Base-by-base conservation (phyloP, 352 stramenopile species). In the Peronospora destructor region DNA sequence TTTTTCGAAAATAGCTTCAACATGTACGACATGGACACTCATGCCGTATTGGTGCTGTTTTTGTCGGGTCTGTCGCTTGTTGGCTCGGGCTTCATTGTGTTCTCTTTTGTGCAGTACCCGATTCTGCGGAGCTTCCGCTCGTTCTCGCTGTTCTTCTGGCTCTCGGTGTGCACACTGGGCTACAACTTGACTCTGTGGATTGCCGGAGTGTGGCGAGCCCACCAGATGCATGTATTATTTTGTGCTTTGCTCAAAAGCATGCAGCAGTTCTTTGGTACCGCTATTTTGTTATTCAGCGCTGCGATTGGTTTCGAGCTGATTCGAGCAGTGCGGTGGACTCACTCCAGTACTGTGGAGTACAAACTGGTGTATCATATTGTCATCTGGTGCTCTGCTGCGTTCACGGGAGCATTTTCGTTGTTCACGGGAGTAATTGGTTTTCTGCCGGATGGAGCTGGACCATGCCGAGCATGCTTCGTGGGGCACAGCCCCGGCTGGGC, bases 1-100 rank as follows among this genome's bases (percentile, higher is more conserved):
- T 71, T 82, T 34, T 72, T 81, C 37, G 71, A 73, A 51, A 77
- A 70, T 52, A 85, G 72, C 39, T 74, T 90, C 38, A 76, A 84
- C 44, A 71, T 89, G 49, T 83, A 79, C 63, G 65, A 79, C 52
- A 83, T 84, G 68, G 75, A 90, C 26, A 73, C 76, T 2, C 76
- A 90, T 59, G 74, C 76, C 13, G 76, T 90, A 26, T 38, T 90
- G 14, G 67, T 86, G 44, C 61, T 90, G 16, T 90, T 90, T 33
- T 30, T 90, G 13, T 85, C 73, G 29, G 79, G 79, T 3, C 62
- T 85, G 1, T 87, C 76, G 38, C 61, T 90, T 9, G 50, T 90
- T 5, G 79, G 79, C 37, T 76, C 71, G 0, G 61, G 54, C 4
- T 90, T 90, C 46, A 71, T 90, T 28, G 58, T 86, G 32, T 63